These are phyloP conservation scores for Trichomonas gallinae DNA, from an alignment of 208 protist genomes.

Conservation along the genomic window DNA sequence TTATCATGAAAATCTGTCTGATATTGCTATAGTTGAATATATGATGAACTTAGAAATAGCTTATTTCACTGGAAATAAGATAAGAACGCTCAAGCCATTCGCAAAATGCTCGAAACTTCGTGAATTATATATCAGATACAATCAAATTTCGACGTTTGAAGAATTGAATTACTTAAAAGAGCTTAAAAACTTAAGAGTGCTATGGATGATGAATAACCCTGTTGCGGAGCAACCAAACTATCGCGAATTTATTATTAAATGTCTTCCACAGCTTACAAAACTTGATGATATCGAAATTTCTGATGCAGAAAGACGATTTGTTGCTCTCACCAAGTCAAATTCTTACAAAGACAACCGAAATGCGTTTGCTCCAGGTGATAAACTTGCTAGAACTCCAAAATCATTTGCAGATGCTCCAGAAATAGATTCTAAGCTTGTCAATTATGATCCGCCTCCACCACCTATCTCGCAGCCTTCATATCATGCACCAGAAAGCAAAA, in stretches of 20 bases:
- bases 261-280: background rate
- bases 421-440: background rate
- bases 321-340: background rate
- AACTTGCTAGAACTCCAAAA: background rate
- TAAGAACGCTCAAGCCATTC: background rate
- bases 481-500: background rate
- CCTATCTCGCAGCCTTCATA: background rate
- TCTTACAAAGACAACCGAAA: background rate
- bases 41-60: background rate
- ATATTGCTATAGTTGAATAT: background rate
- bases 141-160: background rate
- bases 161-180: constrained; percentile 5
- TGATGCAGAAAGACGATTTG: background rate
- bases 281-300: background rate
- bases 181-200: background rate
- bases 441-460: background rate
- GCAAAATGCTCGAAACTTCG: background rate
- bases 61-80: background rate
- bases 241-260: background rate
- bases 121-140: background rate
- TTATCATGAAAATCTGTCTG: background rate
- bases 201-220: constrained; percentile 7
- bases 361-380: background rate
- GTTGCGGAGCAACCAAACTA: background rate
- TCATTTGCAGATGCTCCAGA: background rate